phyloP scores from a whole-genome alignment of 768 basidiomycete species.

The Phallus indusiatus region DNA sequence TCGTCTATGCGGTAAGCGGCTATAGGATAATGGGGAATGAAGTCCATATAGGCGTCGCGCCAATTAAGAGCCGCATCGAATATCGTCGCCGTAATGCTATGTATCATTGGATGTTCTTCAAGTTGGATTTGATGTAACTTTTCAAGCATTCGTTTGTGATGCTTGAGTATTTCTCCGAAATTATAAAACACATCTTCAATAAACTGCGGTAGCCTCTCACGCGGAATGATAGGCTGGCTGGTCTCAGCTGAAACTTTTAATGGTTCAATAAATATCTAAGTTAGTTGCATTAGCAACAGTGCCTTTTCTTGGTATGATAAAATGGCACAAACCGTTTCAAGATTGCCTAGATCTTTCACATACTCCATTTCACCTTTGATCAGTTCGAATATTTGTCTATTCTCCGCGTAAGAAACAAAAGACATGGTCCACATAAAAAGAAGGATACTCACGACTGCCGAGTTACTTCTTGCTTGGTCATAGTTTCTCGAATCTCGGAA shows the following conservation, averaged over 20 bases:
- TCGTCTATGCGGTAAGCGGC: conserved; percentile 83
- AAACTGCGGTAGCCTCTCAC: conserved; percentile 63
- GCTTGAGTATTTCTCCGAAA: conserved; percentile 59
- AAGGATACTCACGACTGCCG: conserved; percentile 62
- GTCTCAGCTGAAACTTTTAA: conserved; percentile 38
- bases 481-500: conserved; percentile 45
- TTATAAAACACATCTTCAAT: conserved; percentile 88
- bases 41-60: conserved; percentile 87
- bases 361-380: conserved; percentile 96
- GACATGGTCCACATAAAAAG: neutral
- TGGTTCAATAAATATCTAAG: conserved; percentile 73
- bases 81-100: conserved; percentile 72
- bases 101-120: conserved; percentile 76
- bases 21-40: conserved; percentile 87
- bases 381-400: conserved; percentile 75
- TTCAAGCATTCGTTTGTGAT: conserved; percentile 70
- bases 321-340: conserved; percentile 49
- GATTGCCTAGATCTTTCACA: conserved; percentile 83
- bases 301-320: neutral
- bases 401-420: neutral
- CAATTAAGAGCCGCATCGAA: conserved; percentile 89
- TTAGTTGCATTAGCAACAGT: neutral
- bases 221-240: conserved; percentile 70
- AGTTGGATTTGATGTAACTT: conserved; percentile 79
- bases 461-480: conserved; percentile 70